phyloP scores from a whole-genome alignment of 306 rosid species.

The Inga leiocalycina region DNA sequence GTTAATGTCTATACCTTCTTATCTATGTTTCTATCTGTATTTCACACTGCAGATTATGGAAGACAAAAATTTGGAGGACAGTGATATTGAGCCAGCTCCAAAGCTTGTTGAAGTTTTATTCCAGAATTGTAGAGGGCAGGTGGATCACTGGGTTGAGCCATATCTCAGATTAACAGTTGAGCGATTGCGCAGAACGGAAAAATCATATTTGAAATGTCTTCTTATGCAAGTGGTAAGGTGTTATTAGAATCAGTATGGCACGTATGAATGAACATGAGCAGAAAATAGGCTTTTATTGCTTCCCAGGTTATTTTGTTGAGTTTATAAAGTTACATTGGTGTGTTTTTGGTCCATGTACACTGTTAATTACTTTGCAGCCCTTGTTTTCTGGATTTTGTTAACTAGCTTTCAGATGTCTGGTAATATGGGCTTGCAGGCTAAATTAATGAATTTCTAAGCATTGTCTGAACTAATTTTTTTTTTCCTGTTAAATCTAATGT shows the following conservation, averaged over 20 bases:
- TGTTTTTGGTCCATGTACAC: background rate
- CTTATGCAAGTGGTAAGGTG: conserved; percentile 86
- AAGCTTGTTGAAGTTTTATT: conserved; percentile 95
- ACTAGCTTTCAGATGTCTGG: conserved; percentile 7
- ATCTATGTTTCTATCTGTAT: conserved; percentile 14
- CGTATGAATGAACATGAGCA: background rate
- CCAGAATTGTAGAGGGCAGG: conserved; percentile 91
- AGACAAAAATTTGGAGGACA: conserved; percentile 84
- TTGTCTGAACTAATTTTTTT: background rate
- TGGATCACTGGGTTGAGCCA: conserved; percentile 96
- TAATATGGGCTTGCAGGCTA: conserved; percentile 16
- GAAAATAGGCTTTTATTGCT: conserved; percentile 11
- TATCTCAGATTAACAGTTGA: conserved; percentile 78
- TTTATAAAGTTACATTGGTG: background rate
- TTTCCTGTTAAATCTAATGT: background rate
- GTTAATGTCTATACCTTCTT: conserved; percentile 10
- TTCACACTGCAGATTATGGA: conserved; percentile 62
- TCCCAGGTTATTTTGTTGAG: conserved; percentile 18
- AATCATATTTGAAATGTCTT: conserved; percentile 81
- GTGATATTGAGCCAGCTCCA: conserved; percentile 89
- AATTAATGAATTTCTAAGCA: background rate
- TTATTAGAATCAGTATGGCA: conserved; percentile 1
- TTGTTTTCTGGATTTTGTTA: background rate
- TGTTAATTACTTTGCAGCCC: background rate
- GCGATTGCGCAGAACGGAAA: conserved; percentile 75